Conservation (phyloP, 805 yeast species). For the Saccharomycopsis microspora region DNA sequence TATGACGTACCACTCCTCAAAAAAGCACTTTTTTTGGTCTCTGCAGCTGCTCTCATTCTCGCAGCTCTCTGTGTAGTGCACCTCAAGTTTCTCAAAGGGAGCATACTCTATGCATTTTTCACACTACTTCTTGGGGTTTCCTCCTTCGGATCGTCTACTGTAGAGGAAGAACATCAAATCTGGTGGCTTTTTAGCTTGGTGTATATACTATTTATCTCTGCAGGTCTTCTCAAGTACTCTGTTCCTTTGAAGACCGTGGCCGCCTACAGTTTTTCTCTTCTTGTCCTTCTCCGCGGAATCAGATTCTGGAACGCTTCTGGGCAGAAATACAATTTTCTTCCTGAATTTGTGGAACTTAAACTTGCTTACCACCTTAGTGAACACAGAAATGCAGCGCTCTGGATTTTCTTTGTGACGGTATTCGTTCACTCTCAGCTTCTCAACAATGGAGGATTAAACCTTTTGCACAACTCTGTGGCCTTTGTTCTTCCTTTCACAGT, state of each 20-base stretch:
- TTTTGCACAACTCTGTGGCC: slow-evolving; percentile 24
- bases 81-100: neutral
- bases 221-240: neutral
- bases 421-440: slow-evolving; percentile 19
- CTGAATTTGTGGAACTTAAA: slow-evolving; percentile 10
- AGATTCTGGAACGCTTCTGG: slow-evolving; percentile 88
- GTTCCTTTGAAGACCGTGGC: neutral
- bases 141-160: slow-evolving; percentile 77
- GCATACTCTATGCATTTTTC: slow-evolving; percentile 18
- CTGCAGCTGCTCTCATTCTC: slow-evolving; percentile 15
- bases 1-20: slow-evolving; percentile 48
- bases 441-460: slow-evolving; percentile 20
- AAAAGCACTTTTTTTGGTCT: slow-evolving; percentile 17
- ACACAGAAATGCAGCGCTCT: neutral
- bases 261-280: neutral
- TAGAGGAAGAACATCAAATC: slow-evolving; percentile 92
- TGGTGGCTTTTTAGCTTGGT: slow-evolving; percentile 77
- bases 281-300: slow-evolving; percentile 37
- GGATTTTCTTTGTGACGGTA: slow-evolving; percentile 1
- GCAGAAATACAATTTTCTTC: slow-evolving; percentile 52
- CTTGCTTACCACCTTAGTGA: slow-evolving; percentile 4
- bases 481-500: slow-evolving; percentile 34
- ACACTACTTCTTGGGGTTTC: slow-evolving; percentile 35
- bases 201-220: slow-evolving; percentile 10
- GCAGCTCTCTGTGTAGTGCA: too few species aligned